A percentile compares a stretch with the other conserved stretches of the same genome.
Evolutionary conservation across 495 filamentous ascomycete genomes (phyloP).

Genomic region (Amorphotheca resinae): DNA sequence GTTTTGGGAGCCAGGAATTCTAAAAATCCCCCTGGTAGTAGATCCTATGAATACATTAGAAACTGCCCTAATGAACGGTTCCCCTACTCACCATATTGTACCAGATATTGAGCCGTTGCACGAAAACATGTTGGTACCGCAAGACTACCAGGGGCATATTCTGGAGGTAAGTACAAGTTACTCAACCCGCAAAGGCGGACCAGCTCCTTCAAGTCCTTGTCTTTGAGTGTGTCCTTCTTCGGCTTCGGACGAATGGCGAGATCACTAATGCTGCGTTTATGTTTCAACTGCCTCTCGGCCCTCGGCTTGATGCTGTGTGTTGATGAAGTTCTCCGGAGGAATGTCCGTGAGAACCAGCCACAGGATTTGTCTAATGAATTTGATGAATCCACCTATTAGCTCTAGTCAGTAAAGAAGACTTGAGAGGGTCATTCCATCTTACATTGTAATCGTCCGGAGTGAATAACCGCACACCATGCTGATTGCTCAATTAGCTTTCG

Average conservation of each 20-base stretch:
- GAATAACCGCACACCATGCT: slow-evolving; percentile 19
- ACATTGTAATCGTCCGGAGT: not conserved
- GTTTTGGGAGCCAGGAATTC: slow-evolving; percentile 45
- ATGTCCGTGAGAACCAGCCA: slow-evolving; percentile 25
- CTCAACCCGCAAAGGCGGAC: slow-evolving; percentile 64
- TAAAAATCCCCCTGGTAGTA: slow-evolving; percentile 39
- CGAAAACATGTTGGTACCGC: slow-evolving; percentile 65
- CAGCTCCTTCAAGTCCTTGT: slow-evolving; percentile 48
- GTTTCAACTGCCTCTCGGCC: slow-evolving; percentile 23
- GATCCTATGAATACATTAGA: slow-evolving; percentile 8
- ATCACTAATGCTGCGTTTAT: slow-evolving; percentile 38
- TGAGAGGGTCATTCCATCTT: not conserved
- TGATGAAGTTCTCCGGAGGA: slow-evolving; percentile 22
- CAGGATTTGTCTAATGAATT: slow-evolving; percentile 6
- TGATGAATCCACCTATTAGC: slow-evolving; percentile 2
- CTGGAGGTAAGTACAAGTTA: slow-evolving; percentile 49
- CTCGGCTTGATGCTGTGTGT: slow-evolving; percentile 20
- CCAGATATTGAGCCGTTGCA: slow-evolving; percentile 52
- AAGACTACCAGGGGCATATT: slow-evolving; percentile 51
- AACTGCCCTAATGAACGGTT: not conserved
- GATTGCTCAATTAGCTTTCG: not conserved
- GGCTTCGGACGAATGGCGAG: slow-evolving; percentile 33
- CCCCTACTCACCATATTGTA: slow-evolving; percentile 46
- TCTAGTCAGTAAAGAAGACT: not conserved
- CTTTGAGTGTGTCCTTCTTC: slow-evolving; percentile 42